These are phyloP conservation scores for Hanseniaspora hatyaiensis DNA, from an alignment of 805 yeast genomes.

Conservation along the genomic window DNA sequence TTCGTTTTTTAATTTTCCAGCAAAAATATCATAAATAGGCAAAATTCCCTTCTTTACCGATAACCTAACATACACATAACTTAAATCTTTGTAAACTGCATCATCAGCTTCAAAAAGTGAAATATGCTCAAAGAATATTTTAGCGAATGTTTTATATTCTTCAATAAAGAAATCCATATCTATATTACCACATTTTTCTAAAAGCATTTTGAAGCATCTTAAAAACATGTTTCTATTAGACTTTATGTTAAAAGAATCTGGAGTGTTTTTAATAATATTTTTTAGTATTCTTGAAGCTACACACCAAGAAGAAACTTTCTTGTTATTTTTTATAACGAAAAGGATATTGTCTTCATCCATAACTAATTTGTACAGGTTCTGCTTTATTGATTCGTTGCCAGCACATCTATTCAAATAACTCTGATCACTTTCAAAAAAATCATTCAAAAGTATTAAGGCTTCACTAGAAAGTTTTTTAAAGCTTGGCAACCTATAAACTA, in stretches of 20 bases:
- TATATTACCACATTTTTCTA: not conserved
- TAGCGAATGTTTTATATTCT: not conserved
- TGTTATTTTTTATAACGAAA: not conserved
- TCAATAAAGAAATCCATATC: not conserved
- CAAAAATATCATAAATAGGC: conserved; percentile 3
- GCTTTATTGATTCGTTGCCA: not conserved
- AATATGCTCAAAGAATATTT: not conserved
- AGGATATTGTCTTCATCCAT: not conserved
- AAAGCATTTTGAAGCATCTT: not conserved
- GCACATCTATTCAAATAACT: not conserved
- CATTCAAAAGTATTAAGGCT: not conserved
- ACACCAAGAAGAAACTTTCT: not conserved
- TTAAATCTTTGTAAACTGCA: not conserved
- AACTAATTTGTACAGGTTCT: not conserved
- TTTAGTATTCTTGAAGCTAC: not conserved
- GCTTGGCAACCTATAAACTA: conserved; percentile 9
- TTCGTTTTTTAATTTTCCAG: not conserved
- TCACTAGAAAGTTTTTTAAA: conserved; percentile 9
- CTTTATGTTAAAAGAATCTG: too few relatives aligned
- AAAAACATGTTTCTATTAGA: too few relatives aligned
- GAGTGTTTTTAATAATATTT: not conserved
- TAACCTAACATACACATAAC: not conserved
- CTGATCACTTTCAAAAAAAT: not conserved
- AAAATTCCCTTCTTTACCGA: not conserved
- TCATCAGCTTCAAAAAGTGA: not conserved